Conservation (phyloP, 306 rosid genomes). For the Castanospermum australe region DNA sequence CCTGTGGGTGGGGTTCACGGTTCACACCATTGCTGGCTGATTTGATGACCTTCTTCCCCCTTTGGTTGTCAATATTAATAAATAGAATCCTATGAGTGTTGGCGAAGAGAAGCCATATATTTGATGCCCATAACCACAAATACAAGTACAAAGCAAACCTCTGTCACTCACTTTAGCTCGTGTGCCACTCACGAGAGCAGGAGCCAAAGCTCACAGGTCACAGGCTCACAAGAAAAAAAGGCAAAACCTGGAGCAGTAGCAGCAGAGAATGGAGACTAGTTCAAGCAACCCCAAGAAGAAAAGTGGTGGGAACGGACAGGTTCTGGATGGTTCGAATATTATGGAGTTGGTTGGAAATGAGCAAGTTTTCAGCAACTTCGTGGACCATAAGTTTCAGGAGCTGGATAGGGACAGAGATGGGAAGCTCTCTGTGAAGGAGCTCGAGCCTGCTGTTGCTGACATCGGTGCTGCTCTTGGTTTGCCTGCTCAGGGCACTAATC, state of each 20-base stretch:
- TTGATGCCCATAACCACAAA: background rate
- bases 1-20: slow-evolving; percentile 34
- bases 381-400: slow-evolving; percentile 82
- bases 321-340: slow-evolving; percentile 92
- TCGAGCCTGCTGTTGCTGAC: slow-evolving; percentile 94
- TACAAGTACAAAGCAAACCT: background rate
- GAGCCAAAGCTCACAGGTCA: background rate
- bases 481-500: slow-evolving; percentile 77
- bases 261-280: slow-evolving; percentile 33
- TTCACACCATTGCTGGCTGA: slow-evolving; percentile 13
- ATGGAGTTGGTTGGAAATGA: slow-evolving; percentile 92
- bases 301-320: slow-evolving; percentile 49
- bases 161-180: slow-evolving; percentile 13
- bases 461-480: slow-evolving; percentile 95
- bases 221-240: slow-evolving; percentile 35
- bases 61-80: background rate
- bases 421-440: slow-evolving; percentile 80
- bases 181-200: slow-evolving; percentile 42
- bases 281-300: slow-evolving; percentile 23
- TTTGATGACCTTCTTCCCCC: background rate
- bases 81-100: background rate
- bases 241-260: background rate
- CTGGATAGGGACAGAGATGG: slow-evolving; percentile 87
- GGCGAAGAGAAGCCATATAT: background rate
- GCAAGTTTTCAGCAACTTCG: slow-evolving; percentile 64